phyloP scores from a whole-genome alignment of 31 red algal species.

The Odonthalia washingtoniensis region DNA sequence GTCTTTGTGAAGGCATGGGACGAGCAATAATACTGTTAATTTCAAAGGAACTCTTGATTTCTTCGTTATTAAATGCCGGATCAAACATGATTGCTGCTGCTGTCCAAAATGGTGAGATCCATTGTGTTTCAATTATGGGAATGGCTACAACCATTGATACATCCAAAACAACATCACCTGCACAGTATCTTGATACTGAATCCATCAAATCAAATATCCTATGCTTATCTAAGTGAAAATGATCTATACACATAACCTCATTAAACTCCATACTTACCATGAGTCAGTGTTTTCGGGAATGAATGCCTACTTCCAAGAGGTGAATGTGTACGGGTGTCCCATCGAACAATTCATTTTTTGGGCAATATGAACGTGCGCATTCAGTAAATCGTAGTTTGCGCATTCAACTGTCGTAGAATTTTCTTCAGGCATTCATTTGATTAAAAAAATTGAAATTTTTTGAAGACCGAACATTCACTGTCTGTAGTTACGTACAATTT shows the following conservation, averaged over 20 bases:
- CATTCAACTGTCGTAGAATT: too few species aligned
- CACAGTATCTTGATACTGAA: not conserved
- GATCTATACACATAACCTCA: constrained; percentile 11
- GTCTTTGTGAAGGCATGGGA: not conserved
- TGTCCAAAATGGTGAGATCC: constrained; percentile 35
- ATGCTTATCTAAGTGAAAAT: not conserved
- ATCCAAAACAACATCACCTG: not conserved
- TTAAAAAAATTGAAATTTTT: too few species aligned
- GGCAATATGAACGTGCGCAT: too few species aligned
- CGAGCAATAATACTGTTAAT: not conserved
- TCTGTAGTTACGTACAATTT: too few species aligned
- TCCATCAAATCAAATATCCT: constrained; percentile 29
- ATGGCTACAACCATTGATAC: not conserved
- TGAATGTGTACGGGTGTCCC: too few species aligned
- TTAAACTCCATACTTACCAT: constrained; percentile 13
- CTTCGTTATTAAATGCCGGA: not conserved
- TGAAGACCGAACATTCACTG: too few species aligned
- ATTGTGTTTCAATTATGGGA: not conserved
- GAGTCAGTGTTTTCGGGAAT: too few species aligned
- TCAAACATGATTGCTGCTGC: not conserved
- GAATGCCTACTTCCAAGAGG: too few species aligned
- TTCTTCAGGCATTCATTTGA: too few species aligned
- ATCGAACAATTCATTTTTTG: too few species aligned
- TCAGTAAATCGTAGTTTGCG: too few species aligned
- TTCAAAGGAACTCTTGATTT: not conserved